Evolutionary conservation across 2,329 filamentous ascomycete species (phyloP).

Genomic region (Pseudovirgaria hyperparasitica): DNA sequence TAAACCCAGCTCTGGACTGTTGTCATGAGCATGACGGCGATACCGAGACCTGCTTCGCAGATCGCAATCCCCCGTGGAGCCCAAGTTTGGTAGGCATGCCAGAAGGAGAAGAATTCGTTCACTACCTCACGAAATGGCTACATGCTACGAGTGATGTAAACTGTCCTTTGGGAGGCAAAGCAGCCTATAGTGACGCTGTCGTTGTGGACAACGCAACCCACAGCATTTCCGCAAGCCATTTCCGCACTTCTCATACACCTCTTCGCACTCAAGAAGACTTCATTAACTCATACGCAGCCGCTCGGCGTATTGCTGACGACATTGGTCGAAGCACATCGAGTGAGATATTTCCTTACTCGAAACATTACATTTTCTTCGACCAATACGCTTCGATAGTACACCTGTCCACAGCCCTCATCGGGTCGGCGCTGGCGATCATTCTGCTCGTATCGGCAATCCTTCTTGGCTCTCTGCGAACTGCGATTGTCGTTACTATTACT

Average conservation of each 20-base stretch:
- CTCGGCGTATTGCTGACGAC: constrained; percentile 71
- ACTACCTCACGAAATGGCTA: constrained; percentile 77
- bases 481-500: constrained; percentile 68
- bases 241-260: constrained; percentile 80
- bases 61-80: constrained; percentile 73
- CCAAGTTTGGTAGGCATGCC: constrained; percentile 85
- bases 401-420: constrained; percentile 67
- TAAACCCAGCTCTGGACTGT: constrained; percentile 80
- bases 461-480: constrained; percentile 73
- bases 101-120: constrained; percentile 77
- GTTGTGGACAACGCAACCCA: constrained; percentile 57
- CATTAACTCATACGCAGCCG: constrained; percentile 78
- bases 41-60: constrained; percentile 54
- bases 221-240: constrained; percentile 72
- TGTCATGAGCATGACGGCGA: constrained; percentile 38
- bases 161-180: constrained; percentile 80
- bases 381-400: constrained; percentile 80
- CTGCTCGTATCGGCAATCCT: constrained; percentile 67
- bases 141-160: constrained; percentile 64
- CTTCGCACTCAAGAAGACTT: constrained; percentile 84
- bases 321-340: constrained; percentile 60
- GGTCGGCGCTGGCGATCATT: constrained; percentile 74
- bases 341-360: constrained; percentile 89
- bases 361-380: constrained; percentile 99
- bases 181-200: constrained; percentile 74